Conservation (phyloP, 1,284 basidiomycete species). For the Phlebopus sp. region DNA sequence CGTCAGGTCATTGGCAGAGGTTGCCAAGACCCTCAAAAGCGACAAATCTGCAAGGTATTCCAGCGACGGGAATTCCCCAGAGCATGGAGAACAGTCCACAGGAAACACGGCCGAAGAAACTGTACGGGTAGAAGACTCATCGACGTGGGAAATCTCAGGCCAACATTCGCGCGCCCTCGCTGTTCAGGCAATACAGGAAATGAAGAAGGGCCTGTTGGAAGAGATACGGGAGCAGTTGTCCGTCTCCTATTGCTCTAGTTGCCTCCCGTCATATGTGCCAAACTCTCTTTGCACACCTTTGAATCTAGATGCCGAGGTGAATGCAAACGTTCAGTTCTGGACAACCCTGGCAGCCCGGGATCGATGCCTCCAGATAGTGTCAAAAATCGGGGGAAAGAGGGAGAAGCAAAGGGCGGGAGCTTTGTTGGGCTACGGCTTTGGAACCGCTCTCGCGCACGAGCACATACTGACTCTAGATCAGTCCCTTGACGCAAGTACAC, state of each 20-base stretch:
- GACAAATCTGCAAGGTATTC: constrained; percentile 1
- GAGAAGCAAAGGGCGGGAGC: constrained; percentile 60
- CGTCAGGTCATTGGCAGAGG: constrained; percentile 4
- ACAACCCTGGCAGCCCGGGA: constrained; percentile 71
- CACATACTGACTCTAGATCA: not conserved
- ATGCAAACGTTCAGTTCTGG: constrained; percentile 59
- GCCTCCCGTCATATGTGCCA: not conserved
- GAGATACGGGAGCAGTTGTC: constrained; percentile 54
- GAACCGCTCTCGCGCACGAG: constrained; percentile 1
- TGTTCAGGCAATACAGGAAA: constrained; percentile 70
- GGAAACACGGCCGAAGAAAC: not conserved
- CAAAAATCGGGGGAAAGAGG: constrained; percentile 64
- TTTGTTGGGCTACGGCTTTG: constrained; percentile 41
- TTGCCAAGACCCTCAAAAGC: constrained; percentile 6
- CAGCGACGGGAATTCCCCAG: too few species aligned
- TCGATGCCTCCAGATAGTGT: constrained; percentile 65
- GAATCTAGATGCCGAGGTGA: too few species aligned
- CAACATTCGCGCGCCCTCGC: constrained; percentile 63
- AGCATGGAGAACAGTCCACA: too few species aligned
- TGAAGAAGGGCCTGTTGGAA: constrained; percentile 60
- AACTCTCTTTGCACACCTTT: not conserved
- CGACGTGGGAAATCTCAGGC: constrained; percentile 36
- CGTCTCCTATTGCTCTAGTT: constrained; percentile 6
- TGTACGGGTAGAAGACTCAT: constrained; percentile 23
- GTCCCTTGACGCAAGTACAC: not conserved